A percentile compares a stretch with the other conserved stretches of the same genome.
phyloP scores from a whole-genome alignment of 2,329 filamentous ascomycete genomes.

The Trichoderma sp. region DNA sequence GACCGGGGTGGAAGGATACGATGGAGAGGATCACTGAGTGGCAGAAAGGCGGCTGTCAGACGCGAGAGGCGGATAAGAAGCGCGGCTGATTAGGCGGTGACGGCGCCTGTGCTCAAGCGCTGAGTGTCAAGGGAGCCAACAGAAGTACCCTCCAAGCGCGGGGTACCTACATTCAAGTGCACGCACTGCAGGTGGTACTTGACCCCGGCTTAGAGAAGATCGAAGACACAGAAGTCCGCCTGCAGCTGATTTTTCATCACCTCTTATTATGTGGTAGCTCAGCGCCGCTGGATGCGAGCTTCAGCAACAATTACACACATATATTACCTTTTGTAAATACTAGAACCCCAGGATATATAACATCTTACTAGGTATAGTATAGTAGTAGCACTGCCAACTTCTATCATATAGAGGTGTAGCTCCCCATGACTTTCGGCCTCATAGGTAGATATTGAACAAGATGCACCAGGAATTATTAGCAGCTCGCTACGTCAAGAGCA shows the following conservation, averaged over 20 bases:
- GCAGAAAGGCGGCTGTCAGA: conserved; percentile 14
- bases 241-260: not conserved
- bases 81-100: conserved; percentile 16
- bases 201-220: not conserved
- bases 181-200: not conserved
- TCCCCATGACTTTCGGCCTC: too few relatives aligned
- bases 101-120: conserved; percentile 1
- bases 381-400: too few relatives aligned
- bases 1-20: not conserved
- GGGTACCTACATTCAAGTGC: not conserved
- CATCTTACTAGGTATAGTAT: too few relatives aligned
- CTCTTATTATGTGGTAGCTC: not conserved
- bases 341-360: not conserved
- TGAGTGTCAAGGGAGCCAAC: not conserved
- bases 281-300: not conserved
- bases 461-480: too few relatives aligned
- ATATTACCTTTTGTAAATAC: not conserved
- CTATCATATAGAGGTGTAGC: too few relatives aligned
- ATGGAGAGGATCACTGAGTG: not conserved
- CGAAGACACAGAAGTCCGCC: too few relatives aligned
- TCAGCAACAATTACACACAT: not conserved
- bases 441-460: too few relatives aligned
- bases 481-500: too few relatives aligned
- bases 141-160: conserved; percentile 6
- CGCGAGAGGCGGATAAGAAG: conserved; percentile 7